These are phyloP conservation scores for Apium graveolens DNA, from an alignment of 129 eudicot species.

Conservation along the genomic window DNA sequence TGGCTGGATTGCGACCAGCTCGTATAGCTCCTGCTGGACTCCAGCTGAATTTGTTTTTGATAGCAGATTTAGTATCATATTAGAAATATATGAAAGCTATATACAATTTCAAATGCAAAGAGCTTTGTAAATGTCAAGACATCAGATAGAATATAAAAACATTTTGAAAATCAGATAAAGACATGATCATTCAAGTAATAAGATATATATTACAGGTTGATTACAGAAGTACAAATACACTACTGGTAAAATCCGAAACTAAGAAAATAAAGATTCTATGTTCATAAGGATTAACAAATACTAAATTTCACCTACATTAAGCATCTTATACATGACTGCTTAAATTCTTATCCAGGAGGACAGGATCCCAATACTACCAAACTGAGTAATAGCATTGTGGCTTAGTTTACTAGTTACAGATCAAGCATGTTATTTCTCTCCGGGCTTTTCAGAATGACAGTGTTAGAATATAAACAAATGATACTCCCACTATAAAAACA, in stretches of 20 bases:
- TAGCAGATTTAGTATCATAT: constrained; percentile 3
- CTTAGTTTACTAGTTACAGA: background rate
- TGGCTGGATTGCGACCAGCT: constrained; percentile 92
- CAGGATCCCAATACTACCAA: background rate
- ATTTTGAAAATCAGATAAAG: background rate
- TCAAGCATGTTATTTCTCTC: background rate
- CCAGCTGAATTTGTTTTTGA: constrained; percentile 54
- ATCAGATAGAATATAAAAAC: background rate
- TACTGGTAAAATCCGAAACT: background rate
- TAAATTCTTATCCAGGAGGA: background rate
- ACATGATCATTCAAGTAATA: background rate
- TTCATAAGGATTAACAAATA: background rate
- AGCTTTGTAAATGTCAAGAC: background rate
- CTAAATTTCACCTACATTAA: background rate
- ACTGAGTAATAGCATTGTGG: background rate
- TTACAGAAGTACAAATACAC: background rate
- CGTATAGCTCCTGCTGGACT: constrained; percentile 93
- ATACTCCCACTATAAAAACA: background rate
- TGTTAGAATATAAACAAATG: background rate
- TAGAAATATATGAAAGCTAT: background rate
- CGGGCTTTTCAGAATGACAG: background rate
- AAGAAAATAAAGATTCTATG: background rate
- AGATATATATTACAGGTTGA: background rate
- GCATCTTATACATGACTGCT: background rate
- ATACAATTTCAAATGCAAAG: background rate